These are phyloP conservation scores for Rhizopogon vinicolor DNA, from an alignment of 768 basidiomycete genomes.

Conservation along the genomic window DNA sequence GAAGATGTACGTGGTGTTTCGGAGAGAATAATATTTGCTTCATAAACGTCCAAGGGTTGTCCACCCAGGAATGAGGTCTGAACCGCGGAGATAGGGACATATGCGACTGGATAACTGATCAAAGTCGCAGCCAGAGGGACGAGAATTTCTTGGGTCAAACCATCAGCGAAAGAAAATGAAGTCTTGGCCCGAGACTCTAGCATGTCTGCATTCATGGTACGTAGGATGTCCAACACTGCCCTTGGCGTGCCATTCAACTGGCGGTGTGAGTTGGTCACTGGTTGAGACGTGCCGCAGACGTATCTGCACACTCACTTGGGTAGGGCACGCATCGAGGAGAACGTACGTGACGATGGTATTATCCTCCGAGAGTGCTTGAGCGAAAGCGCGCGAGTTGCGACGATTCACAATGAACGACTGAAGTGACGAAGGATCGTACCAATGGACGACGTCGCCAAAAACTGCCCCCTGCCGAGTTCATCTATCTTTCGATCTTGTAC, in stretches of 20 bases:
- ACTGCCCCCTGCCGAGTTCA: conserved; percentile 7
- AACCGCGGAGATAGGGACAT: conserved; percentile 38
- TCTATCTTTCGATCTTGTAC: neutral
- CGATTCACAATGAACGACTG: conserved; percentile 57
- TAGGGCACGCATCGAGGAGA: conserved; percentile 9
- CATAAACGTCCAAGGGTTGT: conserved; percentile 47
- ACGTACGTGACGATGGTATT: conserved; percentile 14
- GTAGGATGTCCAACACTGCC: conserved; percentile 11
- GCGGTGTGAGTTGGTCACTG: neutral
- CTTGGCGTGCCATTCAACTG: conserved; percentile 11
- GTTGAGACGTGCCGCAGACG: neutral
- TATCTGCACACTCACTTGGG: conserved; percentile 14
- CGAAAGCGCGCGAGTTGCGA: conserved; percentile 12
- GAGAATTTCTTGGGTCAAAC: conserved; percentile 20
- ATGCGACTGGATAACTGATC: conserved; percentile 60
- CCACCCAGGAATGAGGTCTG: conserved; percentile 39
- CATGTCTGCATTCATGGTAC: conserved; percentile 4
- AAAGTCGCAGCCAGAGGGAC: conserved; percentile 56
- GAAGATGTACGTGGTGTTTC: neutral
- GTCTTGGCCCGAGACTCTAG: conserved; percentile 3
- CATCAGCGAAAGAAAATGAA: conserved; percentile 26
- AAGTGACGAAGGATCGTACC: conserved; percentile 40
- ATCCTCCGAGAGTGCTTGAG: conserved; percentile 4
- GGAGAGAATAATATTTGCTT: conserved; percentile 14
- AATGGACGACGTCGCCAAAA: conserved; percentile 40